These are phyloP conservation scores for Lipomyces sp. DNA, from an alignment of 805 yeast genomes.

Conservation along the genomic window DNA sequence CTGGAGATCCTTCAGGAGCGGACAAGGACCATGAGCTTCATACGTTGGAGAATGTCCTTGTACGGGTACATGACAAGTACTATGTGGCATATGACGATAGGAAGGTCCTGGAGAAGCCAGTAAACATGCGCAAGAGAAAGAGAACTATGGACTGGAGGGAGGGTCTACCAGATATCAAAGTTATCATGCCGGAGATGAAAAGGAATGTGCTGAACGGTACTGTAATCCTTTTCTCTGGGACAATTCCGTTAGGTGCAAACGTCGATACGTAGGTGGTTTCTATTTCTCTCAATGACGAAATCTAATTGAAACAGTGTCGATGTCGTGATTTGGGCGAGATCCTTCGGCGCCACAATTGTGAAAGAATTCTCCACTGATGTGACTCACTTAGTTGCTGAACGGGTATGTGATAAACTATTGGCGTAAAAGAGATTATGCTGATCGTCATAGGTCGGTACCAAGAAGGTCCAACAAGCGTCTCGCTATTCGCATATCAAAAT, in stretches of 20 bases:
- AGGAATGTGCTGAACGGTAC: constrained; percentile 66
- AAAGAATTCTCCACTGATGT: constrained; percentile 71
- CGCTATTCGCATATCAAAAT: constrained; percentile 66
- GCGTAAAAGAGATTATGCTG: neutral
- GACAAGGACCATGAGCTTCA: constrained; percentile 83
- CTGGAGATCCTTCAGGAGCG: constrained; percentile 56
- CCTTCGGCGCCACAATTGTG: constrained; percentile 87
- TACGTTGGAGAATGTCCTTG: constrained; percentile 64
- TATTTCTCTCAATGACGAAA: neutral
- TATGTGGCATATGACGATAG: constrained; percentile 51
- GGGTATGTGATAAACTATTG: constrained; percentile 1
- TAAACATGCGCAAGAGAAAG: constrained; percentile 25
- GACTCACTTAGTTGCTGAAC: constrained; percentile 81
- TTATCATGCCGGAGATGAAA: constrained; percentile 78
- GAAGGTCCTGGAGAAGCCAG: constrained; percentile 13
- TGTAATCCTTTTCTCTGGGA: constrained; percentile 79
- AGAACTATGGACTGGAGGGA: constrained; percentile 33
- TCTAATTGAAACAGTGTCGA: constrained; percentile 55
- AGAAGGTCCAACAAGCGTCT: constrained; percentile 81
- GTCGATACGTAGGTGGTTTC: constrained; percentile 51
- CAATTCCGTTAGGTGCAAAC: constrained; percentile 82
- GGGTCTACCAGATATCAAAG: constrained; percentile 62
- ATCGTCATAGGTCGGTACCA: constrained; percentile 67
- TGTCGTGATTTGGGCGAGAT: constrained; percentile 87
- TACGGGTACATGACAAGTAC: constrained; percentile 67